Evolutionary conservation across 352 stramenopile genomes (phyloP), one percentile per base, ranked within the genome.

Genomic region (Phytophthora podocarpi): DNA sequence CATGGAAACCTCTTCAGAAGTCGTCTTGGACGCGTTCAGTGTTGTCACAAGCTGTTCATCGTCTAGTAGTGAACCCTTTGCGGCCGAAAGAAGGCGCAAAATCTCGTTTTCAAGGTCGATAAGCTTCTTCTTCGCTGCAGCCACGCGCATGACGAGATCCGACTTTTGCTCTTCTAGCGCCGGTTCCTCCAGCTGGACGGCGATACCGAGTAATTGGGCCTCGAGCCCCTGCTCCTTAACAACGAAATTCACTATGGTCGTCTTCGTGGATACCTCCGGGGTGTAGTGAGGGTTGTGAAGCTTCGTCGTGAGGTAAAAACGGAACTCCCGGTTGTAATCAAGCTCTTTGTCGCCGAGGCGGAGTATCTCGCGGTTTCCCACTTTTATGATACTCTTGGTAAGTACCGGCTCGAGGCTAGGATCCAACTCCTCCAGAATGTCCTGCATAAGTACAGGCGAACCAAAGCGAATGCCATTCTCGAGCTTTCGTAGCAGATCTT

Each of bases 71-170:
- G 89, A 98, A 5, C 96, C 96, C 28, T 96, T 97, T 5, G 90
- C 91, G 5, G 93, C 90, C 1, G 86, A 95, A 0, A 99, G 75
- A 21, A 98, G 62, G 9, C 91, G 80, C 3, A 99, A 55, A 57
- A 99, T 99, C 45, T 98, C 88, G 47, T 99, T 96, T 70, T 99
- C 96, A 12, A 99, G 76, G 40, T 98, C 96, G 4, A 97, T 96
- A 0, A 99, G 78, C 53, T 98, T 97, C 37, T 96, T 97, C 59
- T 98, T 98, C 0, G 93, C 96, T 0, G 87, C 88, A 1, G 95
- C 96, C 13, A 99, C 91, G 18, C 86, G 82, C 43, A 97, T 76
- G 5, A 95, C 87, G 0, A 96, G 61, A 37, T 98, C 93, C 0
- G 88, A 95, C 41, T 98, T 98, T 54, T 99, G 90, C 49, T 98